Evolutionary conservation across 192 early-diverging fungal genomes (phyloP).

Genomic region (Entophlyctis luteolus): DNA sequence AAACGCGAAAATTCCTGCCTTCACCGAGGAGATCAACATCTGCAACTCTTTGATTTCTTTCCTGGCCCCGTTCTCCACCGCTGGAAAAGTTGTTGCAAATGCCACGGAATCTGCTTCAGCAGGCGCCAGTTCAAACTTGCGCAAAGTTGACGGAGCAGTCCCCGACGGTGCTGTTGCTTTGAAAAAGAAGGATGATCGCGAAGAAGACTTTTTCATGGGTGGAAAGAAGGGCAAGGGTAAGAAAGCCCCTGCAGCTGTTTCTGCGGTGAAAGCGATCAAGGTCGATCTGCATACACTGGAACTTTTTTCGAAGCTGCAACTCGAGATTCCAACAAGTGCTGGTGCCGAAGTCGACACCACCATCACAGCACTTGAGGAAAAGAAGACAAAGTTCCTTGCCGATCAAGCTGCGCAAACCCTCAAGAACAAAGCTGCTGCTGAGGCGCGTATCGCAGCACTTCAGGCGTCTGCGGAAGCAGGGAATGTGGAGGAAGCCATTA

Average conservation of each 20-base stretch:
- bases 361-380: constrained; percentile 67
- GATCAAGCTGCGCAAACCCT: constrained; percentile 74
- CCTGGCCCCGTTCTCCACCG: constrained; percentile 48
- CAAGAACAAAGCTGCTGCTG: constrained; percentile 84
- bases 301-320: constrained; percentile 73
- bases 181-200: constrained; percentile 67
- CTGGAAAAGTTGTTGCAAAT: constrained; percentile 22
- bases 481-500: constrained; percentile 6
- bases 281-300: constrained; percentile 62
- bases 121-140: constrained; percentile 36
- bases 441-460: constrained; percentile 77
- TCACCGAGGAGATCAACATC: constrained; percentile 74
- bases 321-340: constrained; percentile 71
- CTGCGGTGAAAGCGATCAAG: constrained; percentile 58
- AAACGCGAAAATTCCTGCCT: constrained; percentile 83
- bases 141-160: constrained; percentile 59
- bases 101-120: constrained; percentile 42
- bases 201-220: constrained; percentile 75
- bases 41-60: constrained; percentile 79
- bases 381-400: constrained; percentile 67
- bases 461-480: constrained; percentile 48
- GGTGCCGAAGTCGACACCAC: constrained; percentile 61
- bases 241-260: constrained; percentile 39
- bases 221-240: constrained; percentile 60
- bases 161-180: constrained; percentile 74